Conservation (phyloP, 129 eudicot species). For the Cynara cardunculus region DNA sequence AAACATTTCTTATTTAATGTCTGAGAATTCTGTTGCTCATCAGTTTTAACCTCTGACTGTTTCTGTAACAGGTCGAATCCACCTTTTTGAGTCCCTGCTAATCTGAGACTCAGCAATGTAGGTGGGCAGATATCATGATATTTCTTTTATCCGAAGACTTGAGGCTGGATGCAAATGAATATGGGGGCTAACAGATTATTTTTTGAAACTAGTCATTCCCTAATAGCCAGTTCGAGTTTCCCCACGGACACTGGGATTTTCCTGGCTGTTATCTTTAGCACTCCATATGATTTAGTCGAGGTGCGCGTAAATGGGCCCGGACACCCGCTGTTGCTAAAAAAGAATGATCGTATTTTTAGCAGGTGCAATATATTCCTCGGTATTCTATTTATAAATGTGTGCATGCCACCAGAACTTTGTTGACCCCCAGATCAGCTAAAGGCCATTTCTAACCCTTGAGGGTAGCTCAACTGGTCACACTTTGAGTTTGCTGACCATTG, state of each 20-base stretch:
- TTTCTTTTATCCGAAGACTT: not conserved
- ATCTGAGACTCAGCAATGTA: constrained; percentile 1
- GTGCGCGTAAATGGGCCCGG: not conserved
- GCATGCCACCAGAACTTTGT: not conserved
- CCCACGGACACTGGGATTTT: not conserved
- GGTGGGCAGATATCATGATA: not conserved
- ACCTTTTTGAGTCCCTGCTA: not conserved
- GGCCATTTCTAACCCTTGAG: not conserved
- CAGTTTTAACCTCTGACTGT: not conserved
- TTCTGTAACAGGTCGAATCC: constrained; percentile 14
- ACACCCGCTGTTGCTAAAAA: not conserved
- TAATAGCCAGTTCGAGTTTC: not conserved
- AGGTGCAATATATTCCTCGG: not conserved
- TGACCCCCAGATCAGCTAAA: not conserved
- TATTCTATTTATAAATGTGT: not conserved
- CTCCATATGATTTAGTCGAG: not conserved
- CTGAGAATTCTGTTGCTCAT: not conserved
- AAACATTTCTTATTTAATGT: not conserved
- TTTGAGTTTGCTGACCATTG: not conserved
- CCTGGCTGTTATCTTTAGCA: not conserved
- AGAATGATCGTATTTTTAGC: not conserved
- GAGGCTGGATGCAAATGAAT: not conserved
- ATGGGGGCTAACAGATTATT: not conserved
- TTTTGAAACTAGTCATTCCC: not conserved
- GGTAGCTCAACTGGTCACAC: not conserved